These are phyloP conservation scores for Leishmania gerbilli DNA, from an alignment of 208 protist species.

Conservation along the genomic window DNA sequence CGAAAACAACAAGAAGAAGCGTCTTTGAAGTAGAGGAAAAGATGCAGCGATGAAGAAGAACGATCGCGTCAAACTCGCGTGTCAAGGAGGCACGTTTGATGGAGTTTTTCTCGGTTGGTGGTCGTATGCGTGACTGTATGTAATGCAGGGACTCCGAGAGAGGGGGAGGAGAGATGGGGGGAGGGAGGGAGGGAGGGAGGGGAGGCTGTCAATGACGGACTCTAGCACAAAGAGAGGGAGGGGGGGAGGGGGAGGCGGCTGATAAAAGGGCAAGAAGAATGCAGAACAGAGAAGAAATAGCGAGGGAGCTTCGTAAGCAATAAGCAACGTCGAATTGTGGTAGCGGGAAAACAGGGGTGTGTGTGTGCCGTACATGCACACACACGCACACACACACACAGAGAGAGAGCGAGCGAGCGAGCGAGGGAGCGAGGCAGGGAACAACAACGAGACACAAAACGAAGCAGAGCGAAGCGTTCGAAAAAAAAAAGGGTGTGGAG, in stretches of 20 bases:
- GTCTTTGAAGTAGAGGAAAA: background rate
- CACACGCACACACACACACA: too few relatives aligned
- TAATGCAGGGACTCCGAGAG: too few relatives aligned
- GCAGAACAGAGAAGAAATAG: conserved; percentile 12
- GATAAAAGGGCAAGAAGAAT: conserved; percentile 4
- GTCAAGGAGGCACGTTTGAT: background rate
- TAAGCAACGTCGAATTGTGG: background rate
- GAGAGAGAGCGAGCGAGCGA: too few relatives aligned
- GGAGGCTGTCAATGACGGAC: background rate
- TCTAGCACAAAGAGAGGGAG: too few relatives aligned
- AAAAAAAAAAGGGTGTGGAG: background rate
- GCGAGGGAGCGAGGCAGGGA: background rate
- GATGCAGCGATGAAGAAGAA: too few relatives aligned
- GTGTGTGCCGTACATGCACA: too few relatives aligned
- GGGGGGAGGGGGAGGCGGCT: background rate
- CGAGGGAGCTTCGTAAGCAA: background rate
- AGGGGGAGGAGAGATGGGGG: background rate
- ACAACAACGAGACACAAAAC: background rate
- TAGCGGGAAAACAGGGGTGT: background rate
- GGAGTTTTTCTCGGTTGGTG: background rate
- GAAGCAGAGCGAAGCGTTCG: too few relatives aligned
- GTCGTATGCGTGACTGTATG: background rate
- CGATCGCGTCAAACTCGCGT: too few relatives aligned
- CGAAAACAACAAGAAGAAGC: background rate
- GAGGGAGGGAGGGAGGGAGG: background rate